Conservation (phyloP, 192 early-diverging fungal genomes). For the Entomortierella beljakovae region DNA sequence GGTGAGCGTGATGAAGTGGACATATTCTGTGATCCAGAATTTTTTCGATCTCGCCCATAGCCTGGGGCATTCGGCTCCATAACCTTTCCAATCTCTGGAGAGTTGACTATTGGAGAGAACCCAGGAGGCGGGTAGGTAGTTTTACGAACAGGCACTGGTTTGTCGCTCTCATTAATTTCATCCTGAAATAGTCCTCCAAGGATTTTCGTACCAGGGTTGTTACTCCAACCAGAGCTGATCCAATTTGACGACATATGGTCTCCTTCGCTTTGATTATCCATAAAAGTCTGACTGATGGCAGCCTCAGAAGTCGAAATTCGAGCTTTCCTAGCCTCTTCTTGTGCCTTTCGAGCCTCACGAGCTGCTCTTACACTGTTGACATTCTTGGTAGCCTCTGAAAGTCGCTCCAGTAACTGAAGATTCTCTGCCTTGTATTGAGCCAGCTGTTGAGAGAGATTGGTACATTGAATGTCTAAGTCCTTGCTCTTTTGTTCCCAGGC, state of each 20-base stretch:
- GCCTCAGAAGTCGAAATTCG: background rate
- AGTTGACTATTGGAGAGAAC: constrained; percentile 3
- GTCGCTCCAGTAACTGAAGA: constrained; percentile 38
- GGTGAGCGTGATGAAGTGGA: constrained; percentile 10
- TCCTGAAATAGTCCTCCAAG: constrained; percentile 46
- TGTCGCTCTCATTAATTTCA: background rate
- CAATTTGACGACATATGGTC: constrained; percentile 43
- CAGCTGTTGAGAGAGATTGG: constrained; percentile 23
- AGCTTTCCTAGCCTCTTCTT: constrained; percentile 8
- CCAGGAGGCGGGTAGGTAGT: constrained; percentile 45
- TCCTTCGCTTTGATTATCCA: background rate
- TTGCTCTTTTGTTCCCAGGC: constrained; percentile 43
- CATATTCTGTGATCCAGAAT: constrained; percentile 2
- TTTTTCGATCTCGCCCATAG: constrained; percentile 22
- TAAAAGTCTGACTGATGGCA: background rate
- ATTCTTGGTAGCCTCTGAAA: constrained; percentile 39
- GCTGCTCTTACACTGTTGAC: constrained; percentile 18
- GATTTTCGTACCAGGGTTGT: constrained; percentile 23
- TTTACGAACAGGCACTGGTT: constrained; percentile 11
- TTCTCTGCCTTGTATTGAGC: constrained; percentile 41
- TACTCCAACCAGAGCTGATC: constrained; percentile 29
- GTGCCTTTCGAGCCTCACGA: constrained; percentile 13
- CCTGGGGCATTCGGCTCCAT: constrained; percentile 9
- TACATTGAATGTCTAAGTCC: constrained; percentile 32
- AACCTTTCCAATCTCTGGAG: background rate